Base-by-base conservation (phyloP, 2,329 filamentous ascomycete genomes). In the Colletotrichum eremochloae region DNA sequence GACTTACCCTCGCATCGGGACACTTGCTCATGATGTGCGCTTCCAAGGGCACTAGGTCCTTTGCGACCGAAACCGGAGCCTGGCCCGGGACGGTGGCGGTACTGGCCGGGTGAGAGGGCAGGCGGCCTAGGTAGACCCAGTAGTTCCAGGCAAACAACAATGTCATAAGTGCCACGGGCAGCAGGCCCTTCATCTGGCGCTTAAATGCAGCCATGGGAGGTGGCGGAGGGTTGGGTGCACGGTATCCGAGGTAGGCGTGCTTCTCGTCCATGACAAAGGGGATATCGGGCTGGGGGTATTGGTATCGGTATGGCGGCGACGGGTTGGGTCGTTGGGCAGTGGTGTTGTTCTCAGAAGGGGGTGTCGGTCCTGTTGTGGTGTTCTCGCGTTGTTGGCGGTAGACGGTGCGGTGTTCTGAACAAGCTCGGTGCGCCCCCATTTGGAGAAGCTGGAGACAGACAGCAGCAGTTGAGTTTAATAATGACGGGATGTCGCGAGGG, bases 21-120 rank as follows among this genome's bases (percentile, higher is more conserved):
- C 96, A 99, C 86, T 98, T 98, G 84, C 91, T 94, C 92, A 98
- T 99, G 77, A 98, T 96, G 81, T 98, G 96, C 68, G 94, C 94
- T 81, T 99, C 96, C 2, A 99, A 83, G 5, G 94, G 93, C 5
- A 98, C 92, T 70, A 86, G 82, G 56, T 73, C 74, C 63, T 75
- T 69, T 36, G 60, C 48, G 40, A 14, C 58, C 4, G 29, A 33
- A 5, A 56, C 48, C 48, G 71, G 71, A 24, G 71, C 33, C 40
- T 65, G 53, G 46, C 61, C 60, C 31, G 70, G 55, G 29, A 61
- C 33, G 40, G 69, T 20, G 44, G n/a, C 57, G 40, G 53, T 31
- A 20, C 12, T 24, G 38, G 65, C 24, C 53, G 53, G 24, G 66
- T n/a, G 18, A 14, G 42, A 48, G 1, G 65, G 65, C 15, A 29